Percentiles rank a stretch among this genome's conserved stretches.
phyloP scores from a whole-genome alignment of 2,329 filamentous ascomycete species.

The Drechslera avenae region DNA sequence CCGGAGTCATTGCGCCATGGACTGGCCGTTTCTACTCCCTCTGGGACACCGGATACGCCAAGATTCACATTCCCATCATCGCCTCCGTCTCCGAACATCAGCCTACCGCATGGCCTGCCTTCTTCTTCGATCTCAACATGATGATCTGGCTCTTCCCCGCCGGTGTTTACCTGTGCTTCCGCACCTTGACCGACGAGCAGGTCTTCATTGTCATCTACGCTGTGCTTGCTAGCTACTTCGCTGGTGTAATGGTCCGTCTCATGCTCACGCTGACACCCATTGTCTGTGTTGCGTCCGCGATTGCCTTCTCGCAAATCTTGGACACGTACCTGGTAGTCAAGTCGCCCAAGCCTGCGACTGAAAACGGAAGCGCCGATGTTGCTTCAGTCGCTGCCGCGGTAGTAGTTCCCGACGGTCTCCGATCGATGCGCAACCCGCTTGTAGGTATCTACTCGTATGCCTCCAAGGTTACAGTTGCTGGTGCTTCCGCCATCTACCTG shows the following conservation, averaged over 20 bases:
- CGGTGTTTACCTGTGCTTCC: slow-evolving; percentile 98
- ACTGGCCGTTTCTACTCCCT: slow-evolving; percentile 98
- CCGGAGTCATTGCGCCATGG: slow-evolving; percentile 95
- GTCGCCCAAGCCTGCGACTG: slow-evolving; percentile 60
- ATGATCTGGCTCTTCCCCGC: slow-evolving; percentile 99
- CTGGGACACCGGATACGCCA: slow-evolving; percentile 98
- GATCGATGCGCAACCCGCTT: slow-evolving; percentile 72
- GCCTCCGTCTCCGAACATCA: slow-evolving; percentile 99
- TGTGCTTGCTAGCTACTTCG: slow-evolving; percentile 96
- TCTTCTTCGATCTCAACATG: slow-evolving; percentile 98
- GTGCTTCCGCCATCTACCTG: slow-evolving; percentile 76
- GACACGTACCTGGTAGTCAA: slow-evolving; percentile 79
- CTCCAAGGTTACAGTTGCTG: slow-evolving; percentile 80
- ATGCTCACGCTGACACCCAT: slow-evolving; percentile 98
- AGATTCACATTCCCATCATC: slow-evolving; percentile 99
- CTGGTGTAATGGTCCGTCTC: slow-evolving; percentile 97
- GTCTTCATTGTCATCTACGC: slow-evolving; percentile 97
- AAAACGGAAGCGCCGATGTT: slow-evolving; percentile 41
- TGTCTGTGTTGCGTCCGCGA: slow-evolving; percentile 90
- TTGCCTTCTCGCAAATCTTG: slow-evolving; percentile 84
- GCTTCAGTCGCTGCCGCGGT: slow-evolving; percentile 57
- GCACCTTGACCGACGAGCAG: slow-evolving; percentile 90
- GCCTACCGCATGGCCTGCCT: slow-evolving; percentile 97
- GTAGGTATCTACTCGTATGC: slow-evolving; percentile 82
- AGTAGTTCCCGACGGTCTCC: slow-evolving; percentile 61